Conservation (phyloP, 2,329 filamentous ascomycete species). For the Ceratocystis cubensis region DNA sequence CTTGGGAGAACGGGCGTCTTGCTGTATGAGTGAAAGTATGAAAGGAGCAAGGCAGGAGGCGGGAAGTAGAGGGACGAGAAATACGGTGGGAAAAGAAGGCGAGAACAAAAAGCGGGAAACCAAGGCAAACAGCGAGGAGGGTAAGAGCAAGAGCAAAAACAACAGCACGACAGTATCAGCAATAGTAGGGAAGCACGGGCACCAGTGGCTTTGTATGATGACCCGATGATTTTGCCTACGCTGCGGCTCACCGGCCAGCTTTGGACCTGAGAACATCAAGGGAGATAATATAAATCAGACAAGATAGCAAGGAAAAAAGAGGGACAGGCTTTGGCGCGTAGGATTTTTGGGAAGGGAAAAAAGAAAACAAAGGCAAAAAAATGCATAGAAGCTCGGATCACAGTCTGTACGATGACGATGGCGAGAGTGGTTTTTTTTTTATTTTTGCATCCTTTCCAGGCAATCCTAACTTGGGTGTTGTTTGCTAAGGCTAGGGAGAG, state of each 20-base stretch:
- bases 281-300: too few relatives aligned
- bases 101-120: neutral
- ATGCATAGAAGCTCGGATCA: slow-evolving; percentile 5
- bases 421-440: neutral
- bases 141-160: neutral
- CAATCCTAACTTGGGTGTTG: too few relatives aligned
- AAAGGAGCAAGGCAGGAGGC: neutral
- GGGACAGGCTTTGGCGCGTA: neutral
- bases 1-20: neutral
- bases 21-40: neutral
- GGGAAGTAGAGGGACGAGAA: neutral
- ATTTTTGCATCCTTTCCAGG: neutral
- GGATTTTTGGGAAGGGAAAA: neutral
- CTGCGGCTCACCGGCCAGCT: neutral
- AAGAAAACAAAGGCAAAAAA: slow-evolving; percentile 4
- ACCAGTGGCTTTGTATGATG: neutral
- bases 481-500: too few relatives aligned
- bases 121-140: neutral
- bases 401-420: slow-evolving; percentile 6
- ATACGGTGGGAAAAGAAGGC: neutral
- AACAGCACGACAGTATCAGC: neutral
- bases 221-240: neutral
- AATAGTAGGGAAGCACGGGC: neutral
- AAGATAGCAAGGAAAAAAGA: too few relatives aligned
- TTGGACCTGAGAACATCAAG: too few relatives aligned